Percentiles rank a stretch among this genome's conserved stretches.
These are phyloP conservation scores for Cercophora samala DNA, from an alignment of 495 filamentous ascomycete species.

Conservation along the genomic window DNA sequence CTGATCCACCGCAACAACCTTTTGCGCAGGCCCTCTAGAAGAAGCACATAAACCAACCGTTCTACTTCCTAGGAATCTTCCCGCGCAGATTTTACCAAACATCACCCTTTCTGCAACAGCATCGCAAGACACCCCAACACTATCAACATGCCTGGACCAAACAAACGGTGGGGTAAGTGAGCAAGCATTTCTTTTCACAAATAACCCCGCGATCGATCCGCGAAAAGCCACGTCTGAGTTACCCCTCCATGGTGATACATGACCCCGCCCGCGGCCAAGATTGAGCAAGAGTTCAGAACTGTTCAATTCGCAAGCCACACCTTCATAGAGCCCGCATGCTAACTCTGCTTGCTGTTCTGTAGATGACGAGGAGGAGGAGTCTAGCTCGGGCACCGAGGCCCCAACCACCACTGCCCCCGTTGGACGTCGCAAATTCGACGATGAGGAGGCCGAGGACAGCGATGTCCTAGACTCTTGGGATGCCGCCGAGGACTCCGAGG, in stretches of 20 bases:
- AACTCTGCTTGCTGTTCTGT: conserved; percentile 32
- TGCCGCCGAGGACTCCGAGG: conserved; percentile 93
- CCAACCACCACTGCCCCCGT: conserved; percentile 55
- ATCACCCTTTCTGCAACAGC: background rate
- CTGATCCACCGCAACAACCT: conserved; percentile 3
- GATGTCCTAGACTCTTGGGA: conserved; percentile 98
- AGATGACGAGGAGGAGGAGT: conserved; percentile 67
- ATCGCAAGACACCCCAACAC: conserved; percentile 1
- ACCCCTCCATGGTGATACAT: conserved; percentile 9
- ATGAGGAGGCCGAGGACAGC: conserved; percentile 81
- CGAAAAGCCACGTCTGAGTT: conserved; percentile 15
- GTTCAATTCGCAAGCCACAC: background rate
- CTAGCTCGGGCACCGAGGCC: conserved; percentile 57
- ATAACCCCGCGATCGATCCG: conserved; percentile 21
- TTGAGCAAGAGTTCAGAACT: background rate
- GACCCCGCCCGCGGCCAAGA: background rate
- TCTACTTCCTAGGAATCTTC: background rate
- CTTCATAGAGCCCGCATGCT: conserved; percentile 27
- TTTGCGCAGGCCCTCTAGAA: background rate
- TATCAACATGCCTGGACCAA: conserved; percentile 29
- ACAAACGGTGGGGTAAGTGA: conserved; percentile 38
- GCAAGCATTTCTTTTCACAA: conserved; percentile 19
- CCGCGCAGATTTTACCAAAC: conserved; percentile 1
- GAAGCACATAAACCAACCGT: conserved; percentile 5
- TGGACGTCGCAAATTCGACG: conserved; percentile 69